Evolutionary conservation across 1,139 yeast species (phyloP).

Genomic region (Sugiyamaella xylanicola): DNA sequence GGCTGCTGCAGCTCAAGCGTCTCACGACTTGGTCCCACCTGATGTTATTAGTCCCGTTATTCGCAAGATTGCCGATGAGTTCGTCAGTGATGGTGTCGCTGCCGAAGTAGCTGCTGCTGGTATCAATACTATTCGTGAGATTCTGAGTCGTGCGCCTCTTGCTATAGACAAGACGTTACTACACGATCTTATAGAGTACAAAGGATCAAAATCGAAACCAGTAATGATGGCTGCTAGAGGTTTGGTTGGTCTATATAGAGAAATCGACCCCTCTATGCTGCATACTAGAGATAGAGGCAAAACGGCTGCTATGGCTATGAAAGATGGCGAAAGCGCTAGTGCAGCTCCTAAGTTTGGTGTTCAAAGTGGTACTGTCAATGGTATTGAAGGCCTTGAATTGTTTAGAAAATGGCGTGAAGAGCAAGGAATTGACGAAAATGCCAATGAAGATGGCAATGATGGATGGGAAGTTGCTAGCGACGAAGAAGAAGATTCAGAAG

Average conservation of each 20-base stretch:
- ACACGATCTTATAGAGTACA: conserved; percentile 87
- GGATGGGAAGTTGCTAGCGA: conserved; percentile 53
- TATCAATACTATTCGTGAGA: conserved; percentile 89
- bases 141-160: conserved; percentile 87
- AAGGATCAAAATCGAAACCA: conserved; percentile 89
- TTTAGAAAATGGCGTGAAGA: conserved; percentile 85
- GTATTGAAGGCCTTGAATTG: conserved; percentile 88
- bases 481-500: conserved; percentile 61
- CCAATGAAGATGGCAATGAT: conserved; percentile 47
- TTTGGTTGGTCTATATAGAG: conserved; percentile 83
- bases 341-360: conserved; percentile 59
- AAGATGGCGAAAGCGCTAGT: conserved; percentile 47
- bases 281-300: conserved; percentile 90
- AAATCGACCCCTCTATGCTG: conserved; percentile 95
- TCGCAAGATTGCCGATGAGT: conserved; percentile 93
- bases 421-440: conserved; percentile 53
- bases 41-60: conserved; percentile 78
- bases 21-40: conserved; percentile 96
- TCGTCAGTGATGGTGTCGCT: conserved; percentile 97
- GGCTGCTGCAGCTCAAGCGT: conserved; percentile 97
- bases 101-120: conserved; percentile 99
- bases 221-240: conserved; percentile 94
- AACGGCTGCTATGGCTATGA: conserved; percentile 77
- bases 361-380: conserved; percentile 42
- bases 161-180: conserved; percentile 85